Evolutionary conservation across 208 protist genomes (phyloP).

Genomic region (Blechomonas ayalai): DNA sequence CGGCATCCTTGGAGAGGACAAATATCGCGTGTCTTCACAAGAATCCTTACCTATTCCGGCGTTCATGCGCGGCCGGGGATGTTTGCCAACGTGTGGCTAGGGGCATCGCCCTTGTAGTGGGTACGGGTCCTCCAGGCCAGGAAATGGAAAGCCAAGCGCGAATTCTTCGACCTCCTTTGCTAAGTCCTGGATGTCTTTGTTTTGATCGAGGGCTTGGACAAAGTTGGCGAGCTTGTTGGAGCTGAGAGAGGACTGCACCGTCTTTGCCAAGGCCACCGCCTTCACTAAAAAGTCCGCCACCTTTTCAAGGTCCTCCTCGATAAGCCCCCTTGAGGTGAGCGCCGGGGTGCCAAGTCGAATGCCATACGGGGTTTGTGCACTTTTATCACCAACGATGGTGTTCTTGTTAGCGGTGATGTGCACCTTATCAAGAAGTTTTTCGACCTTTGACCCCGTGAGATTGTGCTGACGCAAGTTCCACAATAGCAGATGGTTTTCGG

Average conservation of each 20-base stretch:
- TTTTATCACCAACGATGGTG: constrained; percentile 81
- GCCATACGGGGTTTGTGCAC: constrained; percentile 71
- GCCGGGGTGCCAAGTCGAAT: constrained; percentile 89
- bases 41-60: no score
- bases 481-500: constrained; percentile 94
- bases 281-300: constrained; percentile 75
- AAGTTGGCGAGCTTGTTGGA: constrained; percentile 81
- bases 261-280: constrained; percentile 44
- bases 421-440: constrained; percentile 75
- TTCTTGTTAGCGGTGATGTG: constrained; percentile 94
- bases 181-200: constrained; percentile 41
- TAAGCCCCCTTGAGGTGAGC: constrained; percentile 86
- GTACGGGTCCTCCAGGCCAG: constrained; percentile 54
- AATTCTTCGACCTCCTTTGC: constrained; percentile 76
- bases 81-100: no score
- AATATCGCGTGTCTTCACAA: no score
- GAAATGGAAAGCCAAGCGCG: constrained; percentile 75
- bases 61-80: no score
- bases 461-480: constrained; percentile 88
- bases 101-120: constrained; percentile 6
- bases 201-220: constrained; percentile 34
- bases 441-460: constrained; percentile 87
- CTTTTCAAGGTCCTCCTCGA: constrained; percentile 66
- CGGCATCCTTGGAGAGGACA: no score
- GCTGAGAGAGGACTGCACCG: constrained; percentile 48